A percentile compares a stretch with the other conserved stretches of the same genome.
These are phyloP conservation scores for Verticillium nonalfalfae DNA, from an alignment of 2,329 filamentous ascomycete genomes.

Conservation along the genomic window DNA sequence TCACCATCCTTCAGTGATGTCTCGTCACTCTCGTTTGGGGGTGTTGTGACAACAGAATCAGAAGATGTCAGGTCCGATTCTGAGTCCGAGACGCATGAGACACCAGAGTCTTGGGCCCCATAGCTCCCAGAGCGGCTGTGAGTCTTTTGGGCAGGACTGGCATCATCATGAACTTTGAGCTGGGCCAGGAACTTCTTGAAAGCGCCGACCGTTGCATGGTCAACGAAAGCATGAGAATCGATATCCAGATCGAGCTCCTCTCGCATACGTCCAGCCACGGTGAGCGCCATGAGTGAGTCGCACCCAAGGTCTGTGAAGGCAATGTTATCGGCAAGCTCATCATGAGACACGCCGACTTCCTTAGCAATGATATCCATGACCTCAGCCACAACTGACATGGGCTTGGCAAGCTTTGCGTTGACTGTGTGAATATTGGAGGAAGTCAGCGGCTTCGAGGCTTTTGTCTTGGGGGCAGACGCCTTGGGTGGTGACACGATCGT, in stretches of 20 bases:
- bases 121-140: conserved; percentile 14
- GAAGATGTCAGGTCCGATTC: conserved; percentile 34
- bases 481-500: conserved; percentile 18
- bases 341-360: conserved; percentile 47
- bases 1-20: conserved; percentile 36
- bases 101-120: conserved; percentile 21
- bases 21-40: conserved; percentile 40
- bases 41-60: conserved; percentile 46
- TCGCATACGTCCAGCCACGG: conserved; percentile 48
- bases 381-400: conserved; percentile 32
- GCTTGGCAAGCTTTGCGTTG: conserved; percentile 40
- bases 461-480: conserved; percentile 28
- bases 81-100: conserved; percentile 32
- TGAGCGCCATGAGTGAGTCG: conserved; percentile 56
- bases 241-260: conserved; percentile 52
- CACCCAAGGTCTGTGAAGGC: conserved; percentile 52
- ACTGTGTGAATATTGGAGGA: conserved; percentile 39
- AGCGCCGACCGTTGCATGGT: conserved; percentile 46
- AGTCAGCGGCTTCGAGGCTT: conserved; percentile 35
- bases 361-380: conserved; percentile 49
- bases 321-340: conserved; percentile 50
- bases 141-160: background rate
- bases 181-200: conserved; percentile 39
- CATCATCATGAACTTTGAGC: conserved; percentile 20
- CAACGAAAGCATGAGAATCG: conserved; percentile 45